phyloP scores from a whole-genome alignment of 2,329 filamentous ascomycete species.

The Leptodontidium sp. region DNA sequence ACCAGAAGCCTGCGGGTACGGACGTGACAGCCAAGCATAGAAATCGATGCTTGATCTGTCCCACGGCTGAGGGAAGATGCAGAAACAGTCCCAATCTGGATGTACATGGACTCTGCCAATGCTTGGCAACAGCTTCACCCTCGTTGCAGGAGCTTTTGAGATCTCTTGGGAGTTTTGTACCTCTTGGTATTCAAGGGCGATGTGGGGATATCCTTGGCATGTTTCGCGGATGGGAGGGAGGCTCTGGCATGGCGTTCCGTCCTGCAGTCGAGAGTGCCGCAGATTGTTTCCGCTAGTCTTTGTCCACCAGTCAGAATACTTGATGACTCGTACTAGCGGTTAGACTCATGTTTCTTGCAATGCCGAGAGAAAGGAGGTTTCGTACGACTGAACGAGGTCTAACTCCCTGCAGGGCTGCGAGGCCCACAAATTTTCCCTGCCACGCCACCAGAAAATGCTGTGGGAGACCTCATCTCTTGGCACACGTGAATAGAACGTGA shows the following conservation, averaged over 20 bases:
- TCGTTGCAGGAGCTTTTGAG: conserved; percentile 11
- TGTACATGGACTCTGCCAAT: conserved; percentile 8
- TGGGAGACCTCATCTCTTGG: too few relatives aligned
- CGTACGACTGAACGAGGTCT: too few relatives aligned
- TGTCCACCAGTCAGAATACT: background rate
- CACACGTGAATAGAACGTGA: too few relatives aligned
- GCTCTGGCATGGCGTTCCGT: conserved; percentile 7
- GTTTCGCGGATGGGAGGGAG: background rate
- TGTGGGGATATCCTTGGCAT: background rate
- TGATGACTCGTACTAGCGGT: background rate
- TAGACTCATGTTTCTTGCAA: background rate
- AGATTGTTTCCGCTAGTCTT: background rate
- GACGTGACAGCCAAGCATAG: conserved; percentile 1
- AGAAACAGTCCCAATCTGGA: background rate
- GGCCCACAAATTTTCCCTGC: too few relatives aligned
- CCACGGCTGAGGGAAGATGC: background rate
- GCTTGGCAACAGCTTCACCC: conserved; percentile 7
- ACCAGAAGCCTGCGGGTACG: background rate
- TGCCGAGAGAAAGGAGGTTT: too few relatives aligned
- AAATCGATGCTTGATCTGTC: background rate
- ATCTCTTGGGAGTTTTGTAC: conserved; percentile 11
- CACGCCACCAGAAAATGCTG: too few relatives aligned
- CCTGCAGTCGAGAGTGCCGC: background rate
- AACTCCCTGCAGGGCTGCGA: too few relatives aligned
- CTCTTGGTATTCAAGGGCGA: background rate